Evolutionary conservation across 306 rosid genomes (phyloP), one percentile per base, ranked within the genome.

Genomic region (Macrotyloma uniflorum): DNA sequence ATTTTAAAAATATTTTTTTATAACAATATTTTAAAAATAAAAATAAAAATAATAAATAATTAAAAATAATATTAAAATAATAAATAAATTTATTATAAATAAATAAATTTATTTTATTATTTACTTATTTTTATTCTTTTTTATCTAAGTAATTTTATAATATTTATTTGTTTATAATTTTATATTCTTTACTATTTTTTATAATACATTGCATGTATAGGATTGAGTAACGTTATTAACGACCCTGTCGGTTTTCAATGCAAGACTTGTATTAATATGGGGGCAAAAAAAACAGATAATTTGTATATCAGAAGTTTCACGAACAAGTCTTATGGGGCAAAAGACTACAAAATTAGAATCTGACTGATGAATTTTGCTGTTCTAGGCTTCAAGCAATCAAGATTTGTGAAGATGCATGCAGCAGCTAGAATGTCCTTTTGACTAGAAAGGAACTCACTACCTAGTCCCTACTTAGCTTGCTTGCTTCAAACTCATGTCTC

Each of bases 401-500:
- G 73, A 38, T 67, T 40, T 43, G 65, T 63, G 15, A 35, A 61
- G 64, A 63, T 33, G 79, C 80, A 38, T 43, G 33, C 33, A 71
- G 87, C 67, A 57, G 86, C 61, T 89, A 78, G 77, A 63, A 16
- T 42, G 82, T 85, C 83, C 67, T 76, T 83, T 78, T 67, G 38
- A 33, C 63, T 3, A 70, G 83, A 82, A 79, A 54, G 79, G 54
- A 79, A 85, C 87, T 79, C 70, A 26, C 70, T 75, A 74, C 68
- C 81, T 79, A 54, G 79, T 85, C 78, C 84, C 71, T 55, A 58
- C 85, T 14, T 15, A 33, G 30, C 57, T 85, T 82, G 92, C 91
- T 88, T 88, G 80, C 84, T 72, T 81, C 82, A 71, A 79, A 81
- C 81, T 78, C 88, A 61, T 70, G 76, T 76, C 76, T 83, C 87